A percentile compares a stretch with the other conserved stretches of the same genome.
Evolutionary conservation across 2,329 filamentous ascomycete genomes (phyloP).

Genomic region (Sclerotinia trifoliorum): DNA sequence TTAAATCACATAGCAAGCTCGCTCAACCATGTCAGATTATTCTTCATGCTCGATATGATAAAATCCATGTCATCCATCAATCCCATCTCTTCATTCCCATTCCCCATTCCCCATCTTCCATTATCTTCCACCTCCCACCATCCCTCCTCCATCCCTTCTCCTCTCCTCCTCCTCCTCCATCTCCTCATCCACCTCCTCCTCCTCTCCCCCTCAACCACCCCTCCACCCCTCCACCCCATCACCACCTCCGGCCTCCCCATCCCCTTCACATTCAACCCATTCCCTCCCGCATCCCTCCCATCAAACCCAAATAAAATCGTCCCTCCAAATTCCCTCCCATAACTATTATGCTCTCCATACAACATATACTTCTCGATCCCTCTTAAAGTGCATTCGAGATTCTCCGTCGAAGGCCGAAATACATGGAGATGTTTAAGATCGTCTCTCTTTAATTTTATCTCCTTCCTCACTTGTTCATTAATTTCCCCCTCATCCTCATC

Average conservation of each 20-base stretch:
- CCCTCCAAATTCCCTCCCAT: conserved; percentile 35
- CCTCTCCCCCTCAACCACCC: conserved; percentile 39
- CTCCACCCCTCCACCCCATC: conserved; percentile 36
- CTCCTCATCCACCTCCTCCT: conserved; percentile 34
- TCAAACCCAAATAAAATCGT: conserved; percentile 36
- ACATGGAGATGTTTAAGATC: conserved; percentile 38
- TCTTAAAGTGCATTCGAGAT: conserved; percentile 31
- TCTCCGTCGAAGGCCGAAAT: conserved; percentile 28
- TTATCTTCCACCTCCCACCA: conserved; percentile 29
- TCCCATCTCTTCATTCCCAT: background rate
- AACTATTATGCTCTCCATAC: conserved; percentile 33
- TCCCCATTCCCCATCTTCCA: background rate
- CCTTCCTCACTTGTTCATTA: background rate
- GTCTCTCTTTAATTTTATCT: background rate
- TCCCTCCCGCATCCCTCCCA: conserved; percentile 28
- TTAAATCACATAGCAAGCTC: background rate
- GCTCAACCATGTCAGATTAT: background rate
- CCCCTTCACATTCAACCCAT: conserved; percentile 23
- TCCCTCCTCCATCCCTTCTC: conserved; percentile 34
- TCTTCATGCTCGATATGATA: background rate
- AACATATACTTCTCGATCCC: conserved; percentile 38
- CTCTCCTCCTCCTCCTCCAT: conserved; percentile 31
- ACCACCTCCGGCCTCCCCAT: conserved; percentile 24
- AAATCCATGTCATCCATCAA: background rate
- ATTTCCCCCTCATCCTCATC: background rate